Evolutionary conservation across 768 basidiomycete genomes (phyloP).

Genomic region (Auricularia heimuer): DNA sequence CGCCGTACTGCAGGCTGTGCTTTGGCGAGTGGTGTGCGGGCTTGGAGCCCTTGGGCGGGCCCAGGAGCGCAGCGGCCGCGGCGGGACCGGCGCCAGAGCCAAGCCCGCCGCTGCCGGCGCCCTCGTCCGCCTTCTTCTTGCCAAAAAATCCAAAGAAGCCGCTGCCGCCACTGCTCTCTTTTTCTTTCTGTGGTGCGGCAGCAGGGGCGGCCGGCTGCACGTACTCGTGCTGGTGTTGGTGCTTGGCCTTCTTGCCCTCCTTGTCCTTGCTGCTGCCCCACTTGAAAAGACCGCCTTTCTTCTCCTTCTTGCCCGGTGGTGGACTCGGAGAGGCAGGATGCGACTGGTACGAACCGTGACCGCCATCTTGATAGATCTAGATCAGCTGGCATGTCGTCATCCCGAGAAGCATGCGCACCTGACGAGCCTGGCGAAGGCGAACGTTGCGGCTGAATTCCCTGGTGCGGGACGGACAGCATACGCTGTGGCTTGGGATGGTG

Average conservation of each 20-base stretch:
- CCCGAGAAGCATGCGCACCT: not conserved
- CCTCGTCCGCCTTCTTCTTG: constrained; percentile 72
- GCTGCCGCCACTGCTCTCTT: constrained; percentile 50
- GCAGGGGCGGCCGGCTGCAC: constrained; percentile 27
- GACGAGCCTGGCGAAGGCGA: not conserved
- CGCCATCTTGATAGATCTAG: not conserved
- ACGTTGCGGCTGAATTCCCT: constrained; percentile 15
- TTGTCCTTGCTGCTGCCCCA: constrained; percentile 57
- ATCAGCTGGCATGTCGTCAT: not conserved
- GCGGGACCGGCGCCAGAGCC: constrained; percentile 59
- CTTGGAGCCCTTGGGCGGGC: constrained; percentile 63
- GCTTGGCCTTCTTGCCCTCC: constrained; percentile 34
- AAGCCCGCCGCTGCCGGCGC: constrained; percentile 26
- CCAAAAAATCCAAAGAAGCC: constrained; percentile 90
- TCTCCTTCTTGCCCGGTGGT: constrained; percentile 45
- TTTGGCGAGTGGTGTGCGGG: constrained; percentile 30
- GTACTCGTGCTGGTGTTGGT: constrained; percentile 30
- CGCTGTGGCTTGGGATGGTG: constrained; percentile 11
- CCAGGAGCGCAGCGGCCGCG: constrained; percentile 77
- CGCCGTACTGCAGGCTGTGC: not conserved
- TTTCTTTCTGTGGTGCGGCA: constrained; percentile 46
- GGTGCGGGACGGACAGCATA: constrained; percentile 5
- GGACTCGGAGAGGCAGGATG: constrained; percentile 20
- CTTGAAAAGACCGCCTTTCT: constrained; percentile 54
- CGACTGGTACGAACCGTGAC: constrained; percentile 15